Conservation (phyloP, 192 early-diverging fungal genomes). For the Dimargaris xerosporica region DNA sequence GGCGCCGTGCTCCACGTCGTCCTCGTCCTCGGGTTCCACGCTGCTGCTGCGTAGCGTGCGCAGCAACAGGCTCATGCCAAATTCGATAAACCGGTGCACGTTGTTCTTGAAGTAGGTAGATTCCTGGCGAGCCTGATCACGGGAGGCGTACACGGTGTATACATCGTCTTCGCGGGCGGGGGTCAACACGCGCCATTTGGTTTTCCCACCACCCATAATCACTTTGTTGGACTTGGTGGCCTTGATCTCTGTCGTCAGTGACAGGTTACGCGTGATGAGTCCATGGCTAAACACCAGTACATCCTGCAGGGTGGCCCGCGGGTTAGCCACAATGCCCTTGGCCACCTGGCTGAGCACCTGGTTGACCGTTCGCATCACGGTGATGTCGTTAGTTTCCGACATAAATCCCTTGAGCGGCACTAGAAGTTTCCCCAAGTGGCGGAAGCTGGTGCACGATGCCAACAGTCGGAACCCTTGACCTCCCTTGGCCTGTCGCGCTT, state of each 20-base stretch:
- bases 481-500: slow-evolving; percentile 72
- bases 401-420: slow-evolving; percentile 77
- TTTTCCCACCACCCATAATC: too few relatives aligned
- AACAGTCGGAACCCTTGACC: slow-evolving; percentile 80
- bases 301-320: slow-evolving; percentile 40
- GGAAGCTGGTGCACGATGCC: slow-evolving; percentile 48
- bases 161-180: slow-evolving; percentile 19
- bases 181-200: slow-evolving; percentile 12
- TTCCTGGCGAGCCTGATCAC: slow-evolving; percentile 35
- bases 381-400: slow-evolving; percentile 62
- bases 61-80: slow-evolving; percentile 78
- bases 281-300: slow-evolving; percentile 72
- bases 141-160: slow-evolving; percentile 56
- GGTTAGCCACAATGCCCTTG: slow-evolving; percentile 65
- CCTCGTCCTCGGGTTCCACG: slow-evolving; percentile 32
- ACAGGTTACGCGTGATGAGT: slow-evolving; percentile 73
- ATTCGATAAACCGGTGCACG: slow-evolving; percentile 80
- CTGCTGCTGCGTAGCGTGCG: slow-evolving; percentile 42
- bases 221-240: slow-evolving; percentile 38
- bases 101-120: slow-evolving; percentile 73
- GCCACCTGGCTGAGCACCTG: slow-evolving; percentile 59
- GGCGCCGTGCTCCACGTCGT: not conserved
- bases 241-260: slow-evolving; percentile 40
- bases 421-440: slow-evolving; percentile 51
- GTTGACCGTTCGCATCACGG: slow-evolving; percentile 63